Evolutionary conservation across 306 rosid genomes (phyloP).

Genomic region (Glycine tomentella): DNA sequence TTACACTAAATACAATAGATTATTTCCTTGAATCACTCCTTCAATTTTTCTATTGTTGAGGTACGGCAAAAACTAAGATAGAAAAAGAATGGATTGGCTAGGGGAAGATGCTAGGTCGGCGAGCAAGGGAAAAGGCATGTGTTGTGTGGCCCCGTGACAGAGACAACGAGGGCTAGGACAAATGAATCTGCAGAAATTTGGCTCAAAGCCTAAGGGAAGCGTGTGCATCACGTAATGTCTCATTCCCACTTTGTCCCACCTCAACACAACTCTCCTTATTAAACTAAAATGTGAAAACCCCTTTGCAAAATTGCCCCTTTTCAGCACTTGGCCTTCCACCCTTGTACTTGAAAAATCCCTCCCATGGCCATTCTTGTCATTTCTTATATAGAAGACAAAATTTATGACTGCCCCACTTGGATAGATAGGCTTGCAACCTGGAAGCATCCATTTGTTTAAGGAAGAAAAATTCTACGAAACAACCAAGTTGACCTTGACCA

Average conservation of each 20-base stretch:
- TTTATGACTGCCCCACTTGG: constrained; percentile 25
- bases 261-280: constrained; percentile 16
- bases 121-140: constrained; percentile 20
- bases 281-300: background rate
- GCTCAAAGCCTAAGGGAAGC: background rate
- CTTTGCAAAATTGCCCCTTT: constrained; percentile 24
- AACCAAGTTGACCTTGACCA: constrained; percentile 57
- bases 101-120: constrained; percentile 42
- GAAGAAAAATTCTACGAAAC: background rate
- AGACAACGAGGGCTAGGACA: constrained; percentile 39
- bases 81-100: constrained; percentile 14
- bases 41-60: background rate
- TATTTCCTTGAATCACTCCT: too few species aligned
- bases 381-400: background rate
- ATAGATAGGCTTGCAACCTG: constrained; percentile 34
- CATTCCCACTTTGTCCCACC: constrained; percentile 43
- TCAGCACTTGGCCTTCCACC: background rate
- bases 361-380: constrained; percentile 21
- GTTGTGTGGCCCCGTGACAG: constrained; percentile 26
- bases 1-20: background rate
- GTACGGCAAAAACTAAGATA: constrained; percentile 8
- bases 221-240: constrained; percentile 50
- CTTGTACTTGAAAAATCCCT: background rate
- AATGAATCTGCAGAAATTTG: constrained; percentile 30
- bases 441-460: constrained; percentile 40